Percentiles rank a stretch among this genome's conserved stretches.
These are phyloP conservation scores for Hyaloscypha bicolor DNA, from an alignment of 495 filamentous ascomycete genomes.

Conservation along the genomic window DNA sequence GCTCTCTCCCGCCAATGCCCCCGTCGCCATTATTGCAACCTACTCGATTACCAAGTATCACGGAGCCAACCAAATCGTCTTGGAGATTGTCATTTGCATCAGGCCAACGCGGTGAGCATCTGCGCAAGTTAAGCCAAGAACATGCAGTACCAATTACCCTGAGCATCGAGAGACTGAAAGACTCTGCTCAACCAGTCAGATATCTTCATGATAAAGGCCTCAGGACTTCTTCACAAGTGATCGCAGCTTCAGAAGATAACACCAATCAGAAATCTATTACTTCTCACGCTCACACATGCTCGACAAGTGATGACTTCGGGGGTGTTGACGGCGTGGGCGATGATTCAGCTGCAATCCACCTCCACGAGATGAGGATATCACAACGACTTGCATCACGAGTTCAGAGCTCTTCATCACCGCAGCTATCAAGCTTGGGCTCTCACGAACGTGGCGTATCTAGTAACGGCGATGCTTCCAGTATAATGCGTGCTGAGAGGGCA, in stretches of 20 bases:
- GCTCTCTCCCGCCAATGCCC: constrained; percentile 23
- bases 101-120: constrained; percentile 21
- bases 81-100: constrained; percentile 35
- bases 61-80: constrained; percentile 26
- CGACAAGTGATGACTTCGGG: constrained; percentile 26
- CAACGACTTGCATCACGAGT: constrained; percentile 21
- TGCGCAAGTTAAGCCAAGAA: constrained; percentile 28
- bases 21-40: constrained; percentile 24
- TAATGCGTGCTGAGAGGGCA: constrained; percentile 4
- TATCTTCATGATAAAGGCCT: constrained; percentile 28
- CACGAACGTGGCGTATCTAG: constrained; percentile 24
- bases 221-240: constrained; percentile 18
- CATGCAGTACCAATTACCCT: neutral
- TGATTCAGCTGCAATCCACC: constrained; percentile 12
- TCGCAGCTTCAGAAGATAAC: constrained; percentile 15
- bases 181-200: constrained; percentile 3
- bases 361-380: constrained; percentile 31
- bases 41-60: constrained; percentile 25
- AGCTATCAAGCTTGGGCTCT: constrained; percentile 25
- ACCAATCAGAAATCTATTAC: neutral
- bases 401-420: constrained; percentile 24
- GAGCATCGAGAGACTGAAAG: neutral
- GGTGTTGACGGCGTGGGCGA: constrained; percentile 32
- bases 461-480: constrained; percentile 6
- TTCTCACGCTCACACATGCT: constrained; percentile 17